phyloP scores from a whole-genome alignment of 108 stramenopile species.

The Pseudonitzschia multiseries region DNA sequence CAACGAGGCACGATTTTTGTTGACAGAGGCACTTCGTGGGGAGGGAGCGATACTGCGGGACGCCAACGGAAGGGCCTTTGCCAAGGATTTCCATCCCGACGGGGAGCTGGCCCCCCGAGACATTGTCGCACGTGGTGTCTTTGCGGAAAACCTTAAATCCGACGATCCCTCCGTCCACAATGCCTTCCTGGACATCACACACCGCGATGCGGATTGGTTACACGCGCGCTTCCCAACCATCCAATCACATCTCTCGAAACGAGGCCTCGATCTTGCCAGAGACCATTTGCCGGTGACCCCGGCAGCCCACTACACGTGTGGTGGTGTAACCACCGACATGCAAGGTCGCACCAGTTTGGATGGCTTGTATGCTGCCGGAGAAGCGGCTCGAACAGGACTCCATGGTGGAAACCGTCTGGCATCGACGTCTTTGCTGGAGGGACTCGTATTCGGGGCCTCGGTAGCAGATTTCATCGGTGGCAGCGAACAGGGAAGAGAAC shows the following conservation, averaged over 20 bases:
- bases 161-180: slow-evolving; percentile 39
- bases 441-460: slow-evolving; percentile 90
- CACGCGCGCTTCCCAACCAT: slow-evolving; percentile 85
- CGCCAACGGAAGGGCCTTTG: slow-evolving; percentile 74
- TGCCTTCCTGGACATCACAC: slow-evolving; percentile 87
- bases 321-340: slow-evolving; percentile 85
- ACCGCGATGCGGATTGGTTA: slow-evolving; percentile 82
- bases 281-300: slow-evolving; percentile 86
- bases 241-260: slow-evolving; percentile 52
- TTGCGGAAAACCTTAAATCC: slow-evolving; percentile 65
- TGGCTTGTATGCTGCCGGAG: slow-evolving; percentile 85
- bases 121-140: slow-evolving; percentile 91
- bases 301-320: slow-evolving; percentile 94
- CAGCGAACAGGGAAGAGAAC: slow-evolving; percentile 33
- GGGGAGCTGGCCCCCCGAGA: slow-evolving; percentile 94
- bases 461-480: slow-evolving; percentile 79
- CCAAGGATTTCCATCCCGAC: slow-evolving; percentile 80
- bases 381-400: slow-evolving; percentile 91
- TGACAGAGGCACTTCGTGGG: slow-evolving; percentile 92
- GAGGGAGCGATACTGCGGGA: slow-evolving; percentile 89
- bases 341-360: slow-evolving; percentile 67
- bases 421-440: slow-evolving; percentile 92
- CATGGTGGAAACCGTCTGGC: slow-evolving; percentile 95
- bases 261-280: slow-evolving; percentile 75
- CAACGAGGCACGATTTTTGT: slow-evolving; percentile 84